Evolutionary conservation across 306 rosid species (phyloP), one percentile per base, ranked within the genome.

Genomic region (Inga leiocalycina): DNA sequence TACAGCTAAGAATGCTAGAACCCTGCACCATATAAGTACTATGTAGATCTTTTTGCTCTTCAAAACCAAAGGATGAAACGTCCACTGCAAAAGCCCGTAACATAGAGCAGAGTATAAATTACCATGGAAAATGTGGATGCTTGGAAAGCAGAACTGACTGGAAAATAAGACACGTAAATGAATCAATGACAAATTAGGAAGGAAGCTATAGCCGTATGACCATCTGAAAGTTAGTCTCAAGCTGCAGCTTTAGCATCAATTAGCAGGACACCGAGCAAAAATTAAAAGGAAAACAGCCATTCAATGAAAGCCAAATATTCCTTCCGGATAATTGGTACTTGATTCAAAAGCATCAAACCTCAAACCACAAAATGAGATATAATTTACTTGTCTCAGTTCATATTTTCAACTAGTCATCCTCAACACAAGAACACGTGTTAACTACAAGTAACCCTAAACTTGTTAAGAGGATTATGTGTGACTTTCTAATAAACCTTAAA

Each of bases 1-100:
- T 90, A 94, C 99, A 81, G 86, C 93, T 94, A 96, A 91, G 88
- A 89, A 96, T 68, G 98, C 92, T 69, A 96, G 92, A 89, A 96
- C 98, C 85, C 98, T 91, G 93, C 99, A 96, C 99, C 99, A 96
- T 48, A 96, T 49, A 75, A 96, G 88, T 86, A 96, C 99, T 35
- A 95, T 96, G 84, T 87, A 94, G 82, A 96, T 89, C 98, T 89
- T 96, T 86, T 90, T 94, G 85, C 92, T 86, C 97, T 96, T 96
- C 79, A 90, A 85, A 82, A 96, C 84, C 87, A 96, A 92, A 52
- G 99, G 99, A 89, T 96, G 97, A 83, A 96, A 96, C 48, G 94
- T 91, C 99, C 99, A 96, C 99, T 94, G 95, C 90, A 96, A 87
- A 75, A 88, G 41, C 86, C 86, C 82, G 86, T 45, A 71, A 67